phyloP scores from a whole-genome alignment of 805 yeast species.

The Nakazawaea pomicola region DNA sequence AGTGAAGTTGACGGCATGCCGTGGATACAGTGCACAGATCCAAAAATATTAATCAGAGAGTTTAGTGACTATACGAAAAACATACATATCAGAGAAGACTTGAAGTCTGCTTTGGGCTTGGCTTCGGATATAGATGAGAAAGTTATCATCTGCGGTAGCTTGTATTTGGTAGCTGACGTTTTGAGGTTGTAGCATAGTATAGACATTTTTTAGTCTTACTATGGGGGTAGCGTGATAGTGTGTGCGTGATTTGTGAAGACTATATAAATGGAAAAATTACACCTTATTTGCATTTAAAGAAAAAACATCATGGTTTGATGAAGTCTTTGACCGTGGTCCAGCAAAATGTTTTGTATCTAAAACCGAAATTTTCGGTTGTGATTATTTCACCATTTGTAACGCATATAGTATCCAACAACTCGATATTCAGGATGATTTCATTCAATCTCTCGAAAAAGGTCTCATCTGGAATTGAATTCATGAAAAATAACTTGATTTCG shows the following conservation, averaged over 20 bases:
- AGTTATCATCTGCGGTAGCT: slow-evolving; percentile 63
- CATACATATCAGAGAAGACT: slow-evolving; percentile 20
- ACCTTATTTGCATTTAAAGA: too few species aligned
- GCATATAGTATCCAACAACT: slow-evolving; percentile 10
- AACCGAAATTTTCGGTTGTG: slow-evolving; percentile 13
- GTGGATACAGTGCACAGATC: slow-evolving; percentile 62
- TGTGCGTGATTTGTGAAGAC: too few species aligned
- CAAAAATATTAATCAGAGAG: slow-evolving; percentile 25
- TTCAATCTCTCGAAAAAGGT: slow-evolving; percentile 9
- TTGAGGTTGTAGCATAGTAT: slow-evolving; percentile 27
- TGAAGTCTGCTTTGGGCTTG: slow-evolving; percentile 22
- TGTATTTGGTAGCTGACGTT: slow-evolving; percentile 61
- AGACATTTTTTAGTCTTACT: too few species aligned
- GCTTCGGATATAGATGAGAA: slow-evolving; percentile 19
- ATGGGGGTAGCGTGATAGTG: too few species aligned
- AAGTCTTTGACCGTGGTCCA: slow-evolving; percentile 12
- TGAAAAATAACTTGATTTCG: slow-evolving; percentile 12
- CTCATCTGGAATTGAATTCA: slow-evolving; percentile 2
- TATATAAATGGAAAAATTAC: too few species aligned
- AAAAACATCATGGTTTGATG: neutral
- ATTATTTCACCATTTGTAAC: slow-evolving; percentile 13
- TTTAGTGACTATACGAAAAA: slow-evolving; percentile 20
- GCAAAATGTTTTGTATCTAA: slow-evolving; percentile 13
- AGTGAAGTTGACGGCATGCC: slow-evolving; percentile 86
- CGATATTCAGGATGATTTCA: slow-evolving; percentile 5